A percentile compares a stretch with the other conserved stretches of the same genome.
Conservation (phyloP, 306 rosid species). For the Morella rubra region DNA sequence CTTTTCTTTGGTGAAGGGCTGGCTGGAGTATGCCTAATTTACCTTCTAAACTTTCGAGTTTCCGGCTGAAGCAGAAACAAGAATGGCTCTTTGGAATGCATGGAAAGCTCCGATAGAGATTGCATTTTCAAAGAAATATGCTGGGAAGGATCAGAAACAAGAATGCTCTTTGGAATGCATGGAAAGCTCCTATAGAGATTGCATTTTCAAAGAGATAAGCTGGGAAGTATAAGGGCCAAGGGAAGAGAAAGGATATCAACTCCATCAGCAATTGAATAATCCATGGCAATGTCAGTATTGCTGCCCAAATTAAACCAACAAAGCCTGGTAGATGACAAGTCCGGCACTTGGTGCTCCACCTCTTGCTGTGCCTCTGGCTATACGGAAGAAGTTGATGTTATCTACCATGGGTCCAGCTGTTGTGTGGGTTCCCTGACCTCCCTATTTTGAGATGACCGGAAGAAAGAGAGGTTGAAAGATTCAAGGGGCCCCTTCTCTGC, state of each 20-base stretch:
- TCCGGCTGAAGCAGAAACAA: conserved; percentile 75
- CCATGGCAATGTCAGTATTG: conserved; percentile 65
- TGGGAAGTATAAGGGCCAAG: conserved; percentile 65
- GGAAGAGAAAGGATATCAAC: conserved; percentile 72
- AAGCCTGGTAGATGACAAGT: conserved; percentile 67
- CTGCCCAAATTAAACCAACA: conserved; percentile 60
- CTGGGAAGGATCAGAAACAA: conserved; percentile 44
- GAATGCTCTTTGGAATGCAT: conserved; percentile 63
- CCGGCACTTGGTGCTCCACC: conserved; percentile 67
- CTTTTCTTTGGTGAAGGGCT: neutral
- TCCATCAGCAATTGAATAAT: conserved; percentile 68
- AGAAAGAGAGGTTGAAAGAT: conserved; percentile 34
- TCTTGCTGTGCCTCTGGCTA: conserved; percentile 64
- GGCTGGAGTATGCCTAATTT: conserved; percentile 13
- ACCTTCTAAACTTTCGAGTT: conserved; percentile 67
- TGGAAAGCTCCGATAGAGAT: conserved; percentile 60
- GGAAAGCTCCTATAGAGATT: conserved; percentile 55
- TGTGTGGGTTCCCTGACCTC: conserved; percentile 79
- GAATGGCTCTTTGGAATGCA: conserved; percentile 61
- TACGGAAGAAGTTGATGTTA: conserved; percentile 51
- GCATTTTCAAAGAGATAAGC: conserved; percentile 48
- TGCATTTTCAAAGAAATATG: conserved; percentile 38
- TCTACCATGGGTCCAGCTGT: conserved; percentile 59
- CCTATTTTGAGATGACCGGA: conserved; percentile 51
- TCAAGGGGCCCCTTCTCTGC: conserved; percentile 52